These are phyloP conservation scores for Apiospora pterosperma DNA, from an alignment of 2,329 filamentous ascomycete species.

Conservation along the genomic window DNA sequence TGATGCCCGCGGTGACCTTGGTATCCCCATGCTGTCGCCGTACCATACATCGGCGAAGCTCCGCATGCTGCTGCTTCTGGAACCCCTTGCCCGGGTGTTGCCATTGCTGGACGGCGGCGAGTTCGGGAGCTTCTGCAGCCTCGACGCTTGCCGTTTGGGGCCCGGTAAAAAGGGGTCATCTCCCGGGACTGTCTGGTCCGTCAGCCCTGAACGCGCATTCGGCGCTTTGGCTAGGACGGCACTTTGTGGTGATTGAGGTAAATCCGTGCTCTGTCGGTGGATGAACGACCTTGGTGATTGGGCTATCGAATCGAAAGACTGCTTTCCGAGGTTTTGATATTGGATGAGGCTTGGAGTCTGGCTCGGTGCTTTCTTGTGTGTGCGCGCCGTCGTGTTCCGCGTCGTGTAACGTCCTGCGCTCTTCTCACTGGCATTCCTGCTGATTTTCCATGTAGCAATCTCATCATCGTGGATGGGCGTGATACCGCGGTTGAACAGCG, in stretches of 20 bases:
- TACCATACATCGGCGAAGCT: constrained; percentile 40
- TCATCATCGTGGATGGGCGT: constrained; percentile 64
- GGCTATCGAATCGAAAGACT: constrained; percentile 28
- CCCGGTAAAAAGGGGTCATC: constrained; percentile 55
- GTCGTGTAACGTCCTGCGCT: constrained; percentile 16
- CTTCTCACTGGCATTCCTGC: constrained; percentile 28
- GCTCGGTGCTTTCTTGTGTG: constrained; percentile 43
- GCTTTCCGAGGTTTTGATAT: constrained; percentile 37
- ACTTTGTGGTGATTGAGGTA: constrained; percentile 38
- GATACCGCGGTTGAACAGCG: constrained; percentile 51
- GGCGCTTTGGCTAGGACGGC: constrained; percentile 57
- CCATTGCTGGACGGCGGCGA: constrained; percentile 29
- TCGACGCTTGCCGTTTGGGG: constrained; percentile 50
- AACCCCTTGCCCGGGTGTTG: constrained; percentile 36
- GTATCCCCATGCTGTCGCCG: constrained; percentile 24
- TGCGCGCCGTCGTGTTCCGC: constrained; percentile 30
- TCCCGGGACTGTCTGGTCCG: constrained; percentile 58
- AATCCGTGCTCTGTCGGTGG: constrained; percentile 39
- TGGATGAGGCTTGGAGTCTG: constrained; percentile 39
- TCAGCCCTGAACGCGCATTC: constrained; percentile 59
- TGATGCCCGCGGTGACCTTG: constrained; percentile 32
- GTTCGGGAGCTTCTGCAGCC: constrained; percentile 46
- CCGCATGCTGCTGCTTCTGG: constrained; percentile 42
- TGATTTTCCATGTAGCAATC: constrained; percentile 60
- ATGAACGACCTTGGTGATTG: constrained; percentile 31